Base-by-base conservation (phyloP, 1,139 yeast species). In the Protomyces arabidopsidicola region DNA sequence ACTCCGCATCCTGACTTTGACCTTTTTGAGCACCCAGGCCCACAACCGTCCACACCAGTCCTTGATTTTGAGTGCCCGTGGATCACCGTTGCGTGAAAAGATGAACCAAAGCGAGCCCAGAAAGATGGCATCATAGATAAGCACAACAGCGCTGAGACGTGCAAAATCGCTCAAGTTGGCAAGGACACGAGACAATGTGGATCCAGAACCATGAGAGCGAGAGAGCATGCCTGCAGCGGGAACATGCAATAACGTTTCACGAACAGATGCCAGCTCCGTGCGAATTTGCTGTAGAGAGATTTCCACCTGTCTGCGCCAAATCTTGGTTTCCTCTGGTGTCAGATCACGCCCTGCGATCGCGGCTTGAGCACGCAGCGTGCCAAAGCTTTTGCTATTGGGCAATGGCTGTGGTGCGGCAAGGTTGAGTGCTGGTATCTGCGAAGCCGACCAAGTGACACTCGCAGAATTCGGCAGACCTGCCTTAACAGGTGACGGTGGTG, bases 231-330 rank as follows among this genome's bases (percentile, higher is more conserved):
- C 42, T 5, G 62, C 53, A 12, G 56, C 18, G 10, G 55, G 52
- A 2, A 35, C 53, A 55, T 45, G 54, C 52, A 58, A 39, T 35
- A 58, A 34, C 22, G 50, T 50, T 20, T 58, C 62, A 31, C 62
- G 55, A 27, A 58, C 62, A 8, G 62, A 58, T 6, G 62, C 62
- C 22, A 58, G 31, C 18, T 58, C 62, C n/a, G 62, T 55, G 31
- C 62, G 55, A 42, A 58, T 58, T 22, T 58, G 62, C 18, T 58
- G 62, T 2, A 58, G 45, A 2, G 56, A 35, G 12, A 27, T 48
- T 27, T 58, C 62, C 35, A 58, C 62, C 36, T 58, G 62, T 10
- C 56, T 48, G n/a, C 53, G 53, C 62, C 62, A 58, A 36, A 51
- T 58, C 39, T 51, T 55, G 35, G 53, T 55, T 31, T 57, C 54